Percentiles rank a stretch among this genome's conserved stretches.
Conservation (phyloP, 2,329 filamentous ascomycete genomes). For the Celoporthe dispersa region DNA sequence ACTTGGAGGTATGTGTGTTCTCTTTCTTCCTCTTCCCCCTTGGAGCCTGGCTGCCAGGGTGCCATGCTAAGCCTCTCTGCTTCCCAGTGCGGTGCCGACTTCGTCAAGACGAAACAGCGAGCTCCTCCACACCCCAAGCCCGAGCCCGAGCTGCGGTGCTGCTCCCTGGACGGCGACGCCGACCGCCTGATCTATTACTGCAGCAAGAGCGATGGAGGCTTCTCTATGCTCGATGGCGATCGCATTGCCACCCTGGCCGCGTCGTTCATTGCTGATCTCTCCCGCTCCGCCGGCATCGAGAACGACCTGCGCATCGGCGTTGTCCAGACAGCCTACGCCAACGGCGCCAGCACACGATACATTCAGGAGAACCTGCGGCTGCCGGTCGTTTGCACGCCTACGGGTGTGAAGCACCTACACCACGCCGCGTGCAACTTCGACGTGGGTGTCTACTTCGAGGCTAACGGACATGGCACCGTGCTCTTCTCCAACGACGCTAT, state of each 20-base stretch:
- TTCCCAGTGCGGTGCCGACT: slow-evolving; percentile 86
- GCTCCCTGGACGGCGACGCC: slow-evolving; percentile 92
- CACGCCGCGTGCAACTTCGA: slow-evolving; percentile 96
- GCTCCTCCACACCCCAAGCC: slow-evolving; percentile 84
- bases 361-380: slow-evolving; percentile 86
- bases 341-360: slow-evolving; percentile 91
- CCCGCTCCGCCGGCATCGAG: slow-evolving; percentile 76
- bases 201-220: slow-evolving; percentile 77
- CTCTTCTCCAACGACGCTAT: slow-evolving; percentile 88
- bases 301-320: slow-evolving; percentile 88
- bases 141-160: slow-evolving; percentile 75
- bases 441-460: slow-evolving; percentile 97
- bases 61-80: slow-evolving; percentile 26
- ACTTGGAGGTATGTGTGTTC: slow-evolving; percentile 81
- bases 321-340: slow-evolving; percentile 97
- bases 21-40: background rate
- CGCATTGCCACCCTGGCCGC: slow-evolving; percentile 94
- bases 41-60: background rate
- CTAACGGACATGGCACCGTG: slow-evolving; percentile 96
- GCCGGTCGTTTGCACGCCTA: slow-evolving; percentile 90
- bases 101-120: slow-evolving; percentile 94
- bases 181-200: slow-evolving; percentile 97
- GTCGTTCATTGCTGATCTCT: slow-evolving; percentile 89
- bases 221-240: slow-evolving; percentile 94
- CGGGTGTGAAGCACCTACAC: slow-evolving; percentile 96